Evolutionary conservation across 1,139 yeast genomes (phyloP).

Genomic region (Arxiozyma bovina): DNA sequence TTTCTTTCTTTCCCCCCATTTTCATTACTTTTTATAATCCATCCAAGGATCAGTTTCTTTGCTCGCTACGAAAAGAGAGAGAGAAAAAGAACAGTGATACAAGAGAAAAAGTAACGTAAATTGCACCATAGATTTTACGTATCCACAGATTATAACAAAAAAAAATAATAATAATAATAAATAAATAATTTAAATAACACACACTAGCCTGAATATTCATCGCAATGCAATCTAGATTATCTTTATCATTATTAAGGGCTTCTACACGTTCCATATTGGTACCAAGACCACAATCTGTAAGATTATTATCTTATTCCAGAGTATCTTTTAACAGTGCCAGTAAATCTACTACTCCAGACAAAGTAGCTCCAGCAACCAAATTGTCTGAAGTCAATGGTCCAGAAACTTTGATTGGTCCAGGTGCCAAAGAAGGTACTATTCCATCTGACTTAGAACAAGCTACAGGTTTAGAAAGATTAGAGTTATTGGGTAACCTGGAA

Average conservation of each 20-base stretch:
- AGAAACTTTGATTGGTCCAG: constrained; percentile 78
- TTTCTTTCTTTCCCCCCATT: too few relatives aligned
- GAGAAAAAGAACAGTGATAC: too few relatives aligned
- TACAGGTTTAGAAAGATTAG: constrained; percentile 97
- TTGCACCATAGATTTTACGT: too few relatives aligned
- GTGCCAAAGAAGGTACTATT: constrained; percentile 74
- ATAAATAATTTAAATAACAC: too few relatives aligned
- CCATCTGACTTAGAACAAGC: constrained; percentile 95
- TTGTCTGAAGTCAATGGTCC: constrained; percentile 76
- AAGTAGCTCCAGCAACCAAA: constrained; percentile 44
- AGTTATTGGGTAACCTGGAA: constrained; percentile 85
- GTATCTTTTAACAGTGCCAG: background rate
- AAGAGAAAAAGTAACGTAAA: too few relatives aligned
- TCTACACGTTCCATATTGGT: background rate
- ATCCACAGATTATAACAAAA: too few relatives aligned
- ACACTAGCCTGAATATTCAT: background rate
- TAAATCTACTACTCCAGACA: constrained; percentile 7
- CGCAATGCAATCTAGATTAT: background rate
- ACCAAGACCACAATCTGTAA: background rate
- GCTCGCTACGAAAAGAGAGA: too few relatives aligned
- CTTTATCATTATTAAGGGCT: background rate
- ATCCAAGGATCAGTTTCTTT: too few relatives aligned
- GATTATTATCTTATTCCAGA: background rate
- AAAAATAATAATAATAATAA: too few relatives aligned
- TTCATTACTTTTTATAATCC: too few relatives aligned